These are phyloP conservation scores for Cryptococcus amylolentus DNA, from an alignment of 1,284 basidiomycete genomes.

Conservation along the genomic window DNA sequence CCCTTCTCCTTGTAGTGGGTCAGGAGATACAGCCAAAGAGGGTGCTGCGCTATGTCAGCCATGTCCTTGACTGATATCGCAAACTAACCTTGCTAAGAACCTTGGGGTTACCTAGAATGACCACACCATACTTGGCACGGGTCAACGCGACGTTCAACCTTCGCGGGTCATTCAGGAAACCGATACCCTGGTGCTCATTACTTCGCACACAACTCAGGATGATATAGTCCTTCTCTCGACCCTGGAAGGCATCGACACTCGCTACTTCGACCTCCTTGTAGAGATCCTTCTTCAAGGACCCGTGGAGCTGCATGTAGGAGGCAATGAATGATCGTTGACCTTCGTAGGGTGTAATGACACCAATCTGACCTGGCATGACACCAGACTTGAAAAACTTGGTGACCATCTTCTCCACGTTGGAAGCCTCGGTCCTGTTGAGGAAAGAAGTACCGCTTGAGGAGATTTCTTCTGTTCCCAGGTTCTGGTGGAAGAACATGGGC, in stretches of 20 bases:
- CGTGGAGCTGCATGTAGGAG: constrained; percentile 99
- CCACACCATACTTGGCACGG: constrained; percentile 94
- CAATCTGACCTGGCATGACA: constrained; percentile 90
- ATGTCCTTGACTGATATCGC: neutral
- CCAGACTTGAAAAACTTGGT: constrained; percentile 99
- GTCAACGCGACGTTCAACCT: constrained; percentile 96
- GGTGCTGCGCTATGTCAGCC: constrained; percentile 61
- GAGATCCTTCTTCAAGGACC: constrained; percentile 94
- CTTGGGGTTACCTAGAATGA: constrained; percentile 97
- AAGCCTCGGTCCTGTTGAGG: constrained; percentile 96
- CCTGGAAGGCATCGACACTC: constrained; percentile 98
- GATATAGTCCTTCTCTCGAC: constrained; percentile 99
- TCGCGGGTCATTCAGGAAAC: constrained; percentile 96
- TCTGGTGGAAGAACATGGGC: constrained; percentile 99
- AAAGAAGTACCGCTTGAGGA: constrained; percentile 98
- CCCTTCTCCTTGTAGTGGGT: constrained; percentile 98
- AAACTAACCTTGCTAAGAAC: constrained; percentile 88
- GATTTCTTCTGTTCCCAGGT: constrained; percentile 97
- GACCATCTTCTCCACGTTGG: constrained; percentile 99
- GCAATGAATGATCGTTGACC: constrained; percentile 98
- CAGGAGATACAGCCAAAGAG: constrained; percentile 95
- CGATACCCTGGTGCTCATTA: constrained; percentile 99
- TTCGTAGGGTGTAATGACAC: constrained; percentile 98
- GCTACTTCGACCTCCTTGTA: constrained; percentile 99
- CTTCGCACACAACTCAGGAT: constrained; percentile 98